phyloP scores from a whole-genome alignment of 2,329 filamentous ascomycete genomes.

The Pyrenophora teres region DNA sequence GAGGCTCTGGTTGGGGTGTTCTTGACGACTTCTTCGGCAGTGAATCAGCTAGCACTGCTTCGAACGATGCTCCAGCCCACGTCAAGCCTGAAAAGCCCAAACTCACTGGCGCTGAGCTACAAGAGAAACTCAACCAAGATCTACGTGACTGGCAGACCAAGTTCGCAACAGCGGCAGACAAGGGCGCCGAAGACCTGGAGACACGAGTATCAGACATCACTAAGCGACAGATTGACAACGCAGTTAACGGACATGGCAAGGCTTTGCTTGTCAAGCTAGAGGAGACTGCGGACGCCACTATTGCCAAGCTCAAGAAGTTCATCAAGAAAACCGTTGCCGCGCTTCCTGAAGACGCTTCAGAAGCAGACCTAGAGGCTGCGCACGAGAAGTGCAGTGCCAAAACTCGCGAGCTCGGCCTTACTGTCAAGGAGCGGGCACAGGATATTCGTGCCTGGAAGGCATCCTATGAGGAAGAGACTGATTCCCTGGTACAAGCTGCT shows the following conservation, averaged over 20 bases:
- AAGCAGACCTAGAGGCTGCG: conserved; percentile 57
- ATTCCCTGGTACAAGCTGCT: conserved; percentile 69
- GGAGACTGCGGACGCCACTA: conserved; percentile 65
- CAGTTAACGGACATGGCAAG: conserved; percentile 69
- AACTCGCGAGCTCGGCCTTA: conserved; percentile 70
- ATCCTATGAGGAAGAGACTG: conserved; percentile 70
- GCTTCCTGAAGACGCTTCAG: conserved; percentile 63
- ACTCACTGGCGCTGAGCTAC: conserved; percentile 49
- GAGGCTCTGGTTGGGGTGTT: conserved; percentile 36
- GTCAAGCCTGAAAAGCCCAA: conserved; percentile 28
- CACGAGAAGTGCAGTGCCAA: conserved; percentile 58
- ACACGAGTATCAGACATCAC: conserved; percentile 73
- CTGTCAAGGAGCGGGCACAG: conserved; percentile 78
- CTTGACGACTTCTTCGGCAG: conserved; percentile 39
- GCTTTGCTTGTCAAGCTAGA: conserved; percentile 71
- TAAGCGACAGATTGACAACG: conserved; percentile 67
- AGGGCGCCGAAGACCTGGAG: conserved; percentile 73
- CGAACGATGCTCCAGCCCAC: conserved; percentile 22
- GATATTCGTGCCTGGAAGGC: conserved; percentile 77
- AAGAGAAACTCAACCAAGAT: conserved; percentile 73
- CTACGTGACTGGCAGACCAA: conserved; percentile 85
- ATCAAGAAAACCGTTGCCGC: conserved; percentile 62
- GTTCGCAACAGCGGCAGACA: conserved; percentile 82
- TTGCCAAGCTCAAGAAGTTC: conserved; percentile 67
- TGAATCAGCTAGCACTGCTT: conserved; percentile 27